phyloP scores from a whole-genome alignment of 2,329 filamentous ascomycete species.

The Sclerotiophoma versabilis region DNA sequence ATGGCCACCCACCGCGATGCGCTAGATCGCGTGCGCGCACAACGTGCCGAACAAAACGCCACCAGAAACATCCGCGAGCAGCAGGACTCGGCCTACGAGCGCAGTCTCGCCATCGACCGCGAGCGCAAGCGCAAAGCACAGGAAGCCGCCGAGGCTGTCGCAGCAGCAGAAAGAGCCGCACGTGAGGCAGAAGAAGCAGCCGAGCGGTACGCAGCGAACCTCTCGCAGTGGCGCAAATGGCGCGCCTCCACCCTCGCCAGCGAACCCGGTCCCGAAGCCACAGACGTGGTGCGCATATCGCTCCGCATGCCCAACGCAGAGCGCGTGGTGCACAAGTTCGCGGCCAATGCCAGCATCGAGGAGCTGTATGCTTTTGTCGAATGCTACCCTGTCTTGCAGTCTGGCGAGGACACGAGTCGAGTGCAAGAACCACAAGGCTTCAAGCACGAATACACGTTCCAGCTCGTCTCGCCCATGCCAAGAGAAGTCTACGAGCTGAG shows the following conservation, averaged over 20 bases:
- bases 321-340: slow-evolving; percentile 79
- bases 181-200: slow-evolving; percentile 69
- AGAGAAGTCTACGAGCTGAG: slow-evolving; percentile 79
- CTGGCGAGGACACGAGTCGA: neutral
- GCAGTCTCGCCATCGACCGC: slow-evolving; percentile 84
- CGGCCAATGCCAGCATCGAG: slow-evolving; percentile 73
- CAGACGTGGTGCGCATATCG: slow-evolving; percentile 75
- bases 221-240: slow-evolving; percentile 81
- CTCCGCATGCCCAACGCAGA: slow-evolving; percentile 70
- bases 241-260: slow-evolving; percentile 69
- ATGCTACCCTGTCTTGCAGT: slow-evolving; percentile 64
- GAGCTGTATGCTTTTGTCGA: slow-evolving; percentile 97
- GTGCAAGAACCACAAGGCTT: slow-evolving; percentile 68
- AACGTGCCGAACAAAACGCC: slow-evolving; percentile 80
- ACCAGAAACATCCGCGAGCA: slow-evolving; percentile 82
- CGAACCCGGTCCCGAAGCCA: slow-evolving; percentile 71
- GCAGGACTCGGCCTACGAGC: slow-evolving; percentile 93
- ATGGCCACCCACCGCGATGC: slow-evolving; percentile 80
- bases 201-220: slow-evolving; percentile 62
- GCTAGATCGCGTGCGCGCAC: slow-evolving; percentile 75
- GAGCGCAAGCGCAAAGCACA: slow-evolving; percentile 79
- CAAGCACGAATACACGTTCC: slow-evolving; percentile 83
- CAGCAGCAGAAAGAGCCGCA: slow-evolving; percentile 70
- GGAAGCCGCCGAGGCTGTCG: slow-evolving; percentile 73
- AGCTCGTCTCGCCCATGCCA: slow-evolving; percentile 84